phyloP scores from a whole-genome alignment of 257 asterid species.

The Verbascum thapsus region DNA sequence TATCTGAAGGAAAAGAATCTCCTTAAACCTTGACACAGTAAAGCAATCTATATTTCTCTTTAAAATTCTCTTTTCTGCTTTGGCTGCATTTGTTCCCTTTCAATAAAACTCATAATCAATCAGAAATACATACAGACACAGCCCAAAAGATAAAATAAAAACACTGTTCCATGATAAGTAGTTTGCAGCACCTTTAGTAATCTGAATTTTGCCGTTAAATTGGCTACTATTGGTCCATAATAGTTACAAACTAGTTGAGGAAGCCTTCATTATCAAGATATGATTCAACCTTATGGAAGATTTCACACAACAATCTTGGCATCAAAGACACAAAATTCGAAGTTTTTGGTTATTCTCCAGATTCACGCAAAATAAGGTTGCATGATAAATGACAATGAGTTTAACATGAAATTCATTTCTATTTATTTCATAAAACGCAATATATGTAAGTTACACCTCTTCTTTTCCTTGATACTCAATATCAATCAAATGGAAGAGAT shows the following conservation, averaged over 20 bases:
- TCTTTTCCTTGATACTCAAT: neutral
- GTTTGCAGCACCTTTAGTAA: neutral
- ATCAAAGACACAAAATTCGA: neutral
- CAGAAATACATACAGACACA: neutral
- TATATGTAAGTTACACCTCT: neutral
- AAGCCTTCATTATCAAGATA: neutral
- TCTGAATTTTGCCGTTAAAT: neutral
- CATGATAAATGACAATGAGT: constrained; percentile 15
- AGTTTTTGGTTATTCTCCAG: constrained; percentile 16
- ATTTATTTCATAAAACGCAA: constrained; percentile 9
- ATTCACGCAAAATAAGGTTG: constrained; percentile 22
- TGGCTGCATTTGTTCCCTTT: neutral
- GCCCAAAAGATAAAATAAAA: neutral
- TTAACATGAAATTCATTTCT: constrained; percentile 8
- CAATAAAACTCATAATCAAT: neutral
- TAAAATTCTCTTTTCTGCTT: too few relatives aligned
- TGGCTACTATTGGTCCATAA: neutral
- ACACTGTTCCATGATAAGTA: neutral
- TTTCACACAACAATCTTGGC: neutral
- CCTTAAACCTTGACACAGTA: too few relatives aligned
- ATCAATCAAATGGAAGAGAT: constrained; percentile 23
- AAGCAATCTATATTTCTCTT: too few relatives aligned
- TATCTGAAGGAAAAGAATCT: too few relatives aligned
- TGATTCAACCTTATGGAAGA: neutral
- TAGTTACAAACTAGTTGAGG: neutral